These are phyloP conservation scores for Trichoderma oligosporum DNA, from an alignment of 2,329 filamentous ascomycete species.

Conservation along the genomic window DNA sequence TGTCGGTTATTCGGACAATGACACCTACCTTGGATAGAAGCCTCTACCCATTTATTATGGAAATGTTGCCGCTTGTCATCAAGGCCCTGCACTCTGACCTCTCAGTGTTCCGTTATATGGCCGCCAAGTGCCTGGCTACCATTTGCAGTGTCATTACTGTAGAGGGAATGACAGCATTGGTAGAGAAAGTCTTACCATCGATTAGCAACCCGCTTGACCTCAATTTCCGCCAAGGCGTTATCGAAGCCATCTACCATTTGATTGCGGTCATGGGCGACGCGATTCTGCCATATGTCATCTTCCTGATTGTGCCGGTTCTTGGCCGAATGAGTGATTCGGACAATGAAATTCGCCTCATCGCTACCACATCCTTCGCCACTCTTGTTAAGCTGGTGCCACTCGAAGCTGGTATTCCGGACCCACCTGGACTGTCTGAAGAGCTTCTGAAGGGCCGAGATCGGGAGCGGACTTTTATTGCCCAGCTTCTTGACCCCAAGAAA, in stretches of 20 bases:
- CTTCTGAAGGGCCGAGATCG: conserved; percentile 85
- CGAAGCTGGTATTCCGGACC: conserved; percentile 95
- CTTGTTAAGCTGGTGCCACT: conserved; percentile 95
- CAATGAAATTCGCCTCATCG: conserved; percentile 88
- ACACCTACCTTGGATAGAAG: conserved; percentile 80
- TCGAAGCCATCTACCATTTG: conserved; percentile 92
- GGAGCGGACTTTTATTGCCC: conserved; percentile 92
- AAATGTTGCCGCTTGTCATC: conserved; percentile 79
- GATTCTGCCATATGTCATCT: conserved; percentile 96
- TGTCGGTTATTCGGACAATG: conserved; percentile 88
- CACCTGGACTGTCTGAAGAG: conserved; percentile 84
- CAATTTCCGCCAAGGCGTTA: conserved; percentile 84
- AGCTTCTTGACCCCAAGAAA: conserved; percentile 95
- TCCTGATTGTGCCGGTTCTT: conserved; percentile 94
- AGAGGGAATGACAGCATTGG: conserved; percentile 91
- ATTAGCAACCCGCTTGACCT: conserved; percentile 89
- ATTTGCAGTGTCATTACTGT: conserved; percentile 96
- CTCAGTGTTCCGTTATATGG: conserved; percentile 92
- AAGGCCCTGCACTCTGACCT: conserved; percentile 83
- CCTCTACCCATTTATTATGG: conserved; percentile 75
- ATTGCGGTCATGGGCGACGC: conserved; percentile 97
- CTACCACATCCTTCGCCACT: conserved; percentile 95
- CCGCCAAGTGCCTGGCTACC: conserved; percentile 94
- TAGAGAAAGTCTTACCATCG: conserved; percentile 86
- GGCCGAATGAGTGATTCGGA: conserved; percentile 98